phyloP scores from a whole-genome alignment of 176 grass and related monocot species.

The Triticum turgidum region DNA sequence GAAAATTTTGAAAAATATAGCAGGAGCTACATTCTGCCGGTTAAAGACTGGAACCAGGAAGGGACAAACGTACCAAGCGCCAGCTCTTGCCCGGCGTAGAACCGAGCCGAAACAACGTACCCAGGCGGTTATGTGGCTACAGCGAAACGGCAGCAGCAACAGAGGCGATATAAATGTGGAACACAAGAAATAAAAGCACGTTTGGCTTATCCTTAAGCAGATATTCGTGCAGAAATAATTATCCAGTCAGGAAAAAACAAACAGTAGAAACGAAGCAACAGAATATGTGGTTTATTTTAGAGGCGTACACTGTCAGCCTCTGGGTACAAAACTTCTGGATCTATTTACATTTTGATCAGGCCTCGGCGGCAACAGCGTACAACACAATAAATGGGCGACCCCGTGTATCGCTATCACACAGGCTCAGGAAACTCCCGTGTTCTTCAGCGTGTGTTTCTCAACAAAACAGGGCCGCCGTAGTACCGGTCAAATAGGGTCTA shows the following conservation, averaged over 20 bases:
- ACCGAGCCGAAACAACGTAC: background rate
- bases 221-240: background rate
- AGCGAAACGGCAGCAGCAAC: background rate
- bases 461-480: background rate
- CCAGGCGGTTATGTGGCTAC: background rate
- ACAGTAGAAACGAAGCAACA: background rate
- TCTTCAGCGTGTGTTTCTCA: background rate
- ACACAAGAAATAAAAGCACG: background rate
- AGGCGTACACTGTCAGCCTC: background rate
- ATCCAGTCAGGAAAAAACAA: background rate
- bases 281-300: background rate
- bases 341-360: constrained; percentile 38
- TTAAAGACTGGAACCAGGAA: background rate
- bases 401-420: background rate
- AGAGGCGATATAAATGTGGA: background rate
- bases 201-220: background rate
- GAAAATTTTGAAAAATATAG: background rate
- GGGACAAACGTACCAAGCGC: background rate
- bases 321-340: constrained; percentile 3
- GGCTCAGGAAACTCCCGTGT: background rate
- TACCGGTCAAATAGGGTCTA: background rate
- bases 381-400: background rate
- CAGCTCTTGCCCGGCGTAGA: background rate
- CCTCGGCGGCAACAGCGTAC: background rate
- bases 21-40: background rate